Evolutionary conservation across 306 rosid species (phyloP), one percentile per base, ranked within the genome.

Genomic region (Quercus bicolor): DNA sequence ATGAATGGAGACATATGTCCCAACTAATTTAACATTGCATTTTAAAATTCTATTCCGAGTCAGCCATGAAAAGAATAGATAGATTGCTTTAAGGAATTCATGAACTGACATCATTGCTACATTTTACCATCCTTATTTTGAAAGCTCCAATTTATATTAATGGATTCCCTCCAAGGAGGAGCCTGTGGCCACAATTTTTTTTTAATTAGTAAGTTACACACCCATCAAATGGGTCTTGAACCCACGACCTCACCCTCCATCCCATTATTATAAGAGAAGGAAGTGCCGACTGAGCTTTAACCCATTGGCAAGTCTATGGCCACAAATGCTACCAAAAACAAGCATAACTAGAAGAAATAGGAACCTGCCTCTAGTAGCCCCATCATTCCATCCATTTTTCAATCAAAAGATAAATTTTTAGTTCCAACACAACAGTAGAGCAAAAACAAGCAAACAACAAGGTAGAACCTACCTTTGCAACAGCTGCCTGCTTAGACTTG

Each of bases 401-500:
- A 14, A 55, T 23, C 26, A 52, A 75, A 68, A 45, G 40, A 60
- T 20, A 21, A 59, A 66, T 53, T 24, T 59, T 16, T 21, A 45
- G 73, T 59, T 72, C 9, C 53, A 70, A 16, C 43, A 4, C 3
- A 65, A 20, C 48, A 40, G 11, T 21, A 12, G 23, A 48, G 74
- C 66, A 56, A 26, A 37, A 18, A 19, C 75, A 64, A n/a, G 21
- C 37, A 51, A 65, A 51, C 15, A 54, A 59, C 23, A 87, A 72
- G 62, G 72, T 78, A 40, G 77, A 26, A 73, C 59, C 75, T 78
- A 94, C 92, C 97, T 94, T 94, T 66, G 90, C 88, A 69, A 86
- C 93, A 43, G 92, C 87, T 78, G 87, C 92, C 79, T 89, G 94
- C 85, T 88, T 91, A 56, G 97, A 84, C 88, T 82, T 94, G 40